Evolutionary conservation across 768 basidiomycete species (phyloP), one percentile per base, ranked within the genome.

Genomic region (Amanita brunnescens): DNA sequence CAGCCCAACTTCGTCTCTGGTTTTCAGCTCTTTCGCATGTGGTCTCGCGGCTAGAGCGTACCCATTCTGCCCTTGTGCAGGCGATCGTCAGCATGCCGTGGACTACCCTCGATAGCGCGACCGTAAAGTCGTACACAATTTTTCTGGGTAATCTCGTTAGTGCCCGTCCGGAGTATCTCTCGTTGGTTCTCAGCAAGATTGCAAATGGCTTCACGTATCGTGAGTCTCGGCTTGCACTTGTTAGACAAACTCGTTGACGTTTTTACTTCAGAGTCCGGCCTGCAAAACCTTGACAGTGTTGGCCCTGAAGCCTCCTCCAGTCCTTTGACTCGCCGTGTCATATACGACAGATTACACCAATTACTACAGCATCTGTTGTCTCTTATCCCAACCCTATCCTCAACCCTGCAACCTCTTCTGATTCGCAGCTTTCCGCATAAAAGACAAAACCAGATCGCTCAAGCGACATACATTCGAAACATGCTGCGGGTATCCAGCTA

Each of bases 101-200:
- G 96, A 85, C 88, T 13, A 88, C 83, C n/a, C 80, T 91, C 67
- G 93, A 95, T 61, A 78, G 78, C 29, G 70, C 72, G 30, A 88
- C 95, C 57, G 92, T 94, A 47, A 87, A 85, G 66, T 83, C 85
- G 4, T 97, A 95, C 68, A 86, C 85, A 26, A 78, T 86, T 32
- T 96, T 96, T 63, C 79, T 92, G 43, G 89, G 91, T 23, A 90
- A 94, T 73, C 80, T 99, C 35, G 79, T 95, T 58, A 91, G 88
- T 55, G 91, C 95, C 20, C 73, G 87, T 55, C 90, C 94, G 54
- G 91, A 96, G 69, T 97, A 95, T 67, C 76, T 95, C 29, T 85
- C 85, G 20, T 75, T 87, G 47, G 83, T 97, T 5, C 79, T 97
- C 5, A 75, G 77, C 52, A 92, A 80, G 69, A 83, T 89, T 35